Base-by-base conservation (phyloP, 129 eudicot species). In the Dittrichia graveolens region DNA sequence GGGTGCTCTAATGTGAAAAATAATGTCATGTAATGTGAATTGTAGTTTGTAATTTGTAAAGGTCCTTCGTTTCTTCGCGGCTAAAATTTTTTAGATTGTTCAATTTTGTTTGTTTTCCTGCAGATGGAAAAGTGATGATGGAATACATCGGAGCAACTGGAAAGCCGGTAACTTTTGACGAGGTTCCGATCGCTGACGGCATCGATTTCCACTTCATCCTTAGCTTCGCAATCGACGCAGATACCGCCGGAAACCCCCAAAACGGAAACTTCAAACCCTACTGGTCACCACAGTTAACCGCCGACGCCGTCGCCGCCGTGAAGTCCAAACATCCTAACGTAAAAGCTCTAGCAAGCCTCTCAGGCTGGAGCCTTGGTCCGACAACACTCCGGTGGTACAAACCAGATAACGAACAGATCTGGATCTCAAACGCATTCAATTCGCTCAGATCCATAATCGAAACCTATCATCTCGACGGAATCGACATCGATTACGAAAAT, bases 71-170 rank as follows among this genome's bases (percentile, higher is more conserved):
- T 6, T 5, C 14, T 52, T 68, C 1, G 16, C 6, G n/a, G 67
- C 7, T 13, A 71, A 57, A 41, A 10, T 18, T 70, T 53, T 55
- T 14, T 6, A 58, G 4, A 46, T 37, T 11, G 24, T 2, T 14
- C 7, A 8, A 4, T 40, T 53, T 41, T 14, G 8, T 3, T 15
- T 37, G 9, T 12, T 13, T 46, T 24, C 4, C 49, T 75, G 49
- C 55, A 89, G 91, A 83, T 73, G 95, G 84, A 69, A 89, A 89
- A 78, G 88, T 82, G 72, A 50, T 89, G 80, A 89, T 89, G 96
- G 96, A 89, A 71, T 89, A 89, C 89, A 86, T 89, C 10, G 96
- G 96, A 82, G 92, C 96, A 64, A 86, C 90, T 2, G 96, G 92
- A 56, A 67, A 48, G 7, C 86, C 92, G 0, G 79, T 89, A 18